Evolutionary conservation across 2,329 filamentous ascomycete genomes (phyloP), one percentile per base, ranked within the genome.

Genomic region (Colletotrichum limetticola): DNA sequence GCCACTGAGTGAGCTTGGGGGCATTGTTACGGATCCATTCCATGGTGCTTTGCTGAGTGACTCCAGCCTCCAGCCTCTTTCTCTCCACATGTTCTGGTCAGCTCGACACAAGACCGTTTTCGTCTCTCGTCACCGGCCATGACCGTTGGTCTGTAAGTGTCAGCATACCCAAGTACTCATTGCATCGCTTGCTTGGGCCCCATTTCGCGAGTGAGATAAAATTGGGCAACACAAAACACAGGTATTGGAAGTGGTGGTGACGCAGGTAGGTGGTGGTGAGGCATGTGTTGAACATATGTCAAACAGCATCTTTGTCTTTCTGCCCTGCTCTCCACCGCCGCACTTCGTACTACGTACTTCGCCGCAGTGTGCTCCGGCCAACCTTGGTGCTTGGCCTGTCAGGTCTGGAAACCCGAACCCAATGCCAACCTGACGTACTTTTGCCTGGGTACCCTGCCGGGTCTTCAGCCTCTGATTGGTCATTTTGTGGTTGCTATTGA

Each of bases 341-440:
- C 19, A 42, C 37, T 19, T 42, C 37, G 37, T 42, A 42, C 37
- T 19, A 19, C 37, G 37, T 42, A 42, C 37, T 19, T 56, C 53
- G 53, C 58, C 35, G 26, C 37, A 26, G 24, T 61, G 66, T 49
- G 66, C 66, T 56, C 49, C 46, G 30, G 66, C 66, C 66, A 56
- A 55, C 32, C 24, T 49, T n/a, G 42, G 26, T 46, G 24, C 24
- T 49, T n/a, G 19, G 26, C 28, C 16, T 52, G 46, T 22, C 60
- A 32, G 60, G 60, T 63, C 24, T 32, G 37, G 60, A 65, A 69
- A 64, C 60, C 66, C 66, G 65, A 69, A 57, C 42, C 46, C 37
- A 53, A n/a, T 57, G 14, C 55, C 55, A 46, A 61, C 46, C 61
- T 42, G 55, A 69, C 66, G 64, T 61, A 61, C 42, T 66, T 61